phyloP scores from a whole-genome alignment of 2,329 filamentous ascomycete genomes.

The Trichoderma asperellum region DNA sequence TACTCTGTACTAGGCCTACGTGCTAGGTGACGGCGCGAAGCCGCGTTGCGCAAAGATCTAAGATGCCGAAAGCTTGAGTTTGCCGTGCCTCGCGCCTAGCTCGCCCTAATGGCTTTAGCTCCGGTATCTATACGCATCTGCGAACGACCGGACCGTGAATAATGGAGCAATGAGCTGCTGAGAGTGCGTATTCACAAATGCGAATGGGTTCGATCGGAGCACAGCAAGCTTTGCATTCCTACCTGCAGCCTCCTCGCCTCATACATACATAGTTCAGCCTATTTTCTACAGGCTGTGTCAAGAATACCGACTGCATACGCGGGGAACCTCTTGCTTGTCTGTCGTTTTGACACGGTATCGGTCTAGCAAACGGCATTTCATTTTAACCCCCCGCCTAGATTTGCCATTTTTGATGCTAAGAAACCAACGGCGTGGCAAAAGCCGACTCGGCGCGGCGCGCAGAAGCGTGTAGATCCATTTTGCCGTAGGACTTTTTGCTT shows the following conservation, averaged over 20 bases:
- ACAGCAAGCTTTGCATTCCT: neutral
- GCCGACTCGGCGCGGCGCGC: constrained; percentile 16
- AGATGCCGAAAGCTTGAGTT: constrained; percentile 19
- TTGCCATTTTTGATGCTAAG: constrained; percentile 8
- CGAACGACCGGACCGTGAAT: neutral
- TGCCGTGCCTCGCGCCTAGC: neutral
- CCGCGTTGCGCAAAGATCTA: constrained; percentile 5
- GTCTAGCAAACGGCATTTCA: constrained; percentile 8
- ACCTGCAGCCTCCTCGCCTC: neutral
- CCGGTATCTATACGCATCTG: neutral
- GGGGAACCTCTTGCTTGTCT: neutral
- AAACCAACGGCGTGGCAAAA: constrained; percentile 14
- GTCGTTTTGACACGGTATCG: neutral
- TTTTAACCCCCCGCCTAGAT: neutral
- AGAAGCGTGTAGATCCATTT: constrained; percentile 20
- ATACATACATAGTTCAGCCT: neutral
- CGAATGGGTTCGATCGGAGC: neutral
- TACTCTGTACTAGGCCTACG: neutral
- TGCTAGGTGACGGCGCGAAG: neutral
- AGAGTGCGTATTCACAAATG: neutral
- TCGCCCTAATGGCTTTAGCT: neutral
- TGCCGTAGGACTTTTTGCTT: neutral
- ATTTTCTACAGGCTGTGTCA: neutral
- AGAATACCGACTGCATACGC: neutral
- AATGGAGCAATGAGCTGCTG: neutral